Evolutionary conservation across 2,329 filamentous ascomycete species (phyloP), one percentile per base, ranked within the genome.

Genomic region (Epichloe brachyelytri): DNA sequence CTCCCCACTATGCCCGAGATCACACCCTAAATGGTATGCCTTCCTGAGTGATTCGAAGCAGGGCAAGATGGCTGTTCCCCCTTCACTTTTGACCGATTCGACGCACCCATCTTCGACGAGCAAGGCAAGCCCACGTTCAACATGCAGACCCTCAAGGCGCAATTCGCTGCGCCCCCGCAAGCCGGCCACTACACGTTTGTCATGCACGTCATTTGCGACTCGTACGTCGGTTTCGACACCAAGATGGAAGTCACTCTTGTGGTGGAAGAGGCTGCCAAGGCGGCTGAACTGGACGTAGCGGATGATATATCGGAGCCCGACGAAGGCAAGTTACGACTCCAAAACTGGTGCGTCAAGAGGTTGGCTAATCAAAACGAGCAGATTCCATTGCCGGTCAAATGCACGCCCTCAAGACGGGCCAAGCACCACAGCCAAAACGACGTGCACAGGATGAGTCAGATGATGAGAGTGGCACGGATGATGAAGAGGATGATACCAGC

Each of bases 251-350:
- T 95, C 30, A 89, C 86, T 2, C 76, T 98, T 49, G 79, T 85
- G 30, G 88, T 98, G 8, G 89, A 95, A 62, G 90, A 97, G 60
- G 83, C 87, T 36, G 86, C 80, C 68, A 93, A 91, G 71, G 90
- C 88, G 5, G 84, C 80, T 19, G 79, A 85, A 58, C 83, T 95
- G 63, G 79, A 80, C 49, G 86, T 83, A 46, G 89, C 96, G 58
- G 93, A 95, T 61, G 93, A 98, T 53, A 98, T 98, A 58, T 95
- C 88, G 64, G 93, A 98, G 67, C 93, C 94, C 37, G 93, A 97
- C 56, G 93, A 98, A 75, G 93, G 93, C 95, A 77, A 74, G 83
- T 47, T 50, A 39, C 51, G 56, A 19, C 49, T 10, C 10, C 5
- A 14, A 11, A 4, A 11, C 30, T 30, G 30, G 30, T 30, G 30